Evolutionary conservation across 2,329 filamentous ascomycete genomes (phyloP), one percentile per base, ranked within the genome.

Genomic region (Aspergillus transmontanensis): DNA sequence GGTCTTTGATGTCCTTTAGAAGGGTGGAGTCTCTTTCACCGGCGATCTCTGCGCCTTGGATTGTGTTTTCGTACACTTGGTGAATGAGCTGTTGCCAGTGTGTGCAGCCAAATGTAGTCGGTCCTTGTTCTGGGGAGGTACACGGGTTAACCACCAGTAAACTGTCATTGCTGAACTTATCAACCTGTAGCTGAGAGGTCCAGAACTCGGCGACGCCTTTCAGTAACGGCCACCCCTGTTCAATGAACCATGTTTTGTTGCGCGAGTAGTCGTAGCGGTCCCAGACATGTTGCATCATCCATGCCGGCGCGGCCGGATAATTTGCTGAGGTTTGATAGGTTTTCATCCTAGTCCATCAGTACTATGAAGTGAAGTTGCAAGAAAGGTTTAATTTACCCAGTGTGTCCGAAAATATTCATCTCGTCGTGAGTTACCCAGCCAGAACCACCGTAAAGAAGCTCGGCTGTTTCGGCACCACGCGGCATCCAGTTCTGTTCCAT

Each of bases 271-370:
- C 82, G 69, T 81, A 87, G 67, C 84, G 80, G 61, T 88, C 84
- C 72, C 80, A 84, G 2, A 87, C 83, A 62, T 87, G 84, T 64
- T 86, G 83, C 81, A 85, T 85, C 81, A 87, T 83, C 86, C 86
- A 88, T 0, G 84, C 84, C 0, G 81, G 79, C 0, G 82, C 76
- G 0, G 78, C 81, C 4, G 75, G 74, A 55, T 72, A 74, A 58
- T 71, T 58, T 6, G 77, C 78, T 75, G 80, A 81, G 9, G 73
- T 67, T 2, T 79, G 78, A 23, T 76, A 75, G 30, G 77, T 76
- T 63, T 84, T 83, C 76, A 84, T 83, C 0, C 74, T 67, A 6
- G 1, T 14, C 4, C 0, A 34, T 53, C 19, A 53, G 50, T 5
- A n/a, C 7, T 21, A 12, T 4, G 4, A 12, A 34, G 4, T 4